Evolutionary conservation across 345 rosid genomes (phyloP).

Genomic region (Salix arbutifolia): DNA sequence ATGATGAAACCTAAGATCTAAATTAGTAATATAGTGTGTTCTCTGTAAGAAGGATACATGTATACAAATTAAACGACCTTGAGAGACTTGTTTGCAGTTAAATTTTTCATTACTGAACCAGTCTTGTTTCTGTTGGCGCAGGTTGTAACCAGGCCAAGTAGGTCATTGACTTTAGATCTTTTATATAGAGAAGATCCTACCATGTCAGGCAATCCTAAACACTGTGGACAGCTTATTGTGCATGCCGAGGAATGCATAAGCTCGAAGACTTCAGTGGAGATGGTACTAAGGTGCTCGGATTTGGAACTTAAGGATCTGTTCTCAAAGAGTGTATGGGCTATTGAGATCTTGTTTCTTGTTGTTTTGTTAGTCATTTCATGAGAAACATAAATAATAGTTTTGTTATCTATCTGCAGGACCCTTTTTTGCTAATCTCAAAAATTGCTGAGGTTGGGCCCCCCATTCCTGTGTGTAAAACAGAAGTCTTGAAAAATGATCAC

Average conservation of each 20-base stretch:
- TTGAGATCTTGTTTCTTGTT: conserved; percentile 12
- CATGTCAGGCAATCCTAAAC: conserved; percentile 31
- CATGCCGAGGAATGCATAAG: conserved; percentile 82
- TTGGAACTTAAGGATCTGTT: conserved; percentile 77
- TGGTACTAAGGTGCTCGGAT: conserved; percentile 67
- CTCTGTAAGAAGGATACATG: neutral
- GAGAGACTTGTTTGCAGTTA: neutral
- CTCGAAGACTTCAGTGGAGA: conserved; percentile 67
- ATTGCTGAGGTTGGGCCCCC: conserved; percentile 50
- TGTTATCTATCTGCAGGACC: conserved; percentile 51
- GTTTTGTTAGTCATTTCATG: conserved; percentile 1
- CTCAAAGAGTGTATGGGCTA: conserved; percentile 69
- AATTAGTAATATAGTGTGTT: neutral
- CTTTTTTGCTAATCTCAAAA: conserved; percentile 87
- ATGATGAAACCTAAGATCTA: neutral
- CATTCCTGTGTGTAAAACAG: conserved; percentile 84
- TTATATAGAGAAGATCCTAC: conserved; percentile 45
- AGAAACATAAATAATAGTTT: conserved; percentile 9
- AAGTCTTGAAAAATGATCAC: conserved; percentile 71
- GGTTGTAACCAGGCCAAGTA: conserved; percentile 49
- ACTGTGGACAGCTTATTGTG: conserved; percentile 58
- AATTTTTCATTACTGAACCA: neutral
- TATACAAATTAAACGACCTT: neutral
- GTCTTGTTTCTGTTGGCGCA: conserved; percentile 20
- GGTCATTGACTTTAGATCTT: conserved; percentile 54